phyloP scores from a whole-genome alignment of 306 rosid genomes.

The Rosa persica region DNA sequence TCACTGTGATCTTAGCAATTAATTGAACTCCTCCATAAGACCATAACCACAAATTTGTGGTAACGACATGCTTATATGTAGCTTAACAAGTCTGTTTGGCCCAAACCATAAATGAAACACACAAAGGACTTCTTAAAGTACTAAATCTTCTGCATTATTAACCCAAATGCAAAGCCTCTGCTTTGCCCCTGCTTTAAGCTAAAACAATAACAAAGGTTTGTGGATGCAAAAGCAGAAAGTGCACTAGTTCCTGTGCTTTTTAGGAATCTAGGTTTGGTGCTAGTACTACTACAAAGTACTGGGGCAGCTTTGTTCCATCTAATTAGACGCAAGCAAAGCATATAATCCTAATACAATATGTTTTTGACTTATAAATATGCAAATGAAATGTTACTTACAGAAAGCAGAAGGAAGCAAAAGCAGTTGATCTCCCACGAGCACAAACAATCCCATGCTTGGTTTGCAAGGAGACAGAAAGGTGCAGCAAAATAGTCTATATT shows the following conservation, averaged over 20 bases:
- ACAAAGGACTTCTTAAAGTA: too few species aligned
- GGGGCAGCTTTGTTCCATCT: not conserved
- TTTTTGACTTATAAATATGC: not conserved
- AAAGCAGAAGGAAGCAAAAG: conserved; percentile 3
- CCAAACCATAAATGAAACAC: not conserved
- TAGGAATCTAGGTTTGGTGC: not conserved
- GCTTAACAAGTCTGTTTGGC: not conserved
- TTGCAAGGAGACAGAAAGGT: conserved; percentile 22
- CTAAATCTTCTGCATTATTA: not conserved
- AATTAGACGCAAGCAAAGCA: not conserved
- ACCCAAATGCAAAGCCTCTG: not conserved
- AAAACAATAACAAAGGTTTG: not conserved
- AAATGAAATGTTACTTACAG: not conserved
- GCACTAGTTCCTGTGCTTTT: not conserved
- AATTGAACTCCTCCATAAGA: too few species aligned
- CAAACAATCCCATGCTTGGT: conserved; percentile 5
- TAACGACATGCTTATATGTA: not conserved
- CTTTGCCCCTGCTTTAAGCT: not conserved
- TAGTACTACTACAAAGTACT: not conserved
- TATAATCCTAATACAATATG: not conserved
- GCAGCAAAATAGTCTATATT: not conserved
- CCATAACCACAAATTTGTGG: not conserved
- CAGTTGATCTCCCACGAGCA: not conserved
- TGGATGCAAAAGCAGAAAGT: not conserved
- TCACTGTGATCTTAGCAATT: not conserved